These are phyloP conservation scores for Clitopilus hobsonii DNA, from an alignment of 768 basidiomycete species.

Conservation along the genomic window DNA sequence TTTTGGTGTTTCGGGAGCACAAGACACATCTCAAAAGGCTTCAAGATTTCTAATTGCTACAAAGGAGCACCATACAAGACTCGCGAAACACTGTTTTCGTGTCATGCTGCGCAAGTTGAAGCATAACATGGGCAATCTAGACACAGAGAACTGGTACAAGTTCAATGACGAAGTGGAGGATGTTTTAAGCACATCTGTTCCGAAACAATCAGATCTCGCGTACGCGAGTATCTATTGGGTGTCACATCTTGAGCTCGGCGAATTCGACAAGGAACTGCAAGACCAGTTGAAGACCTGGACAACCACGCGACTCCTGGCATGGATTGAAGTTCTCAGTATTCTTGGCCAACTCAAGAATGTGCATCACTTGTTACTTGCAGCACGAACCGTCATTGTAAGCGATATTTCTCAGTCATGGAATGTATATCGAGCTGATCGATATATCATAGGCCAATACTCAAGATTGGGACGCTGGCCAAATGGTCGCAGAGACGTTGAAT, in stretches of 20 bases:
- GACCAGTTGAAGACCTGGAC: not conserved
- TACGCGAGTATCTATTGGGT: not conserved
- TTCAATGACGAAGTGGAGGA: not conserved
- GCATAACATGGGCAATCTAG: not conserved
- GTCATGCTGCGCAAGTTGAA: not conserved
- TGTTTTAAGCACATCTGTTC: not conserved
- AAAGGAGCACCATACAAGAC: not conserved
- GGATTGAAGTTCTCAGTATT: not conserved
- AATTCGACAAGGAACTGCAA: not conserved
- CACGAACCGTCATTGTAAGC: too few species aligned
- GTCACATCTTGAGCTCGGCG: not conserved
- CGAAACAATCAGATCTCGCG: not conserved
- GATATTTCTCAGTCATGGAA: too few species aligned
- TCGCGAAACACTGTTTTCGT: not conserved
- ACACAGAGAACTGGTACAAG: not conserved
- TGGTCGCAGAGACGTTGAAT: too few species aligned
- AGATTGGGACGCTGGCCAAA: too few species aligned
- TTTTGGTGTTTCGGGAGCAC: too few species aligned
- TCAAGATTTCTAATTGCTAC: too few species aligned
- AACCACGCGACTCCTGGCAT: not conserved
- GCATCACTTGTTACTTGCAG: too few species aligned
- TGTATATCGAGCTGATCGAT: too few species aligned
- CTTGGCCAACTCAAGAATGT: too few species aligned
- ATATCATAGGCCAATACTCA: too few species aligned
- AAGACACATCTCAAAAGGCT: too few species aligned